Conservation (phyloP, 83 land plant genomes). For the Picea mariana region DNA sequence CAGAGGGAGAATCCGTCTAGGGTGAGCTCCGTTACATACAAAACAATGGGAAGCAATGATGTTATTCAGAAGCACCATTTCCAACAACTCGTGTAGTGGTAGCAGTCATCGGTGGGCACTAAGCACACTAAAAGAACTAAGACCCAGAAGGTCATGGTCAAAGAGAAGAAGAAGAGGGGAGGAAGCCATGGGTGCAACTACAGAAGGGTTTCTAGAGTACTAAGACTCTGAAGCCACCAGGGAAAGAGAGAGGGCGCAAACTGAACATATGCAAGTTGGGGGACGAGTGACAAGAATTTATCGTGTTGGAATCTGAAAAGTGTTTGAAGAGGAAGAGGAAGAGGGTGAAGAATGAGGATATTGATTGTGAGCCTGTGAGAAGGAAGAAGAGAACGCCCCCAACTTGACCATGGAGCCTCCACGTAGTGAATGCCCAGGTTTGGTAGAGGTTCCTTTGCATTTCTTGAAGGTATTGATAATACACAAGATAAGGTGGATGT, state of each 20-base stretch:
- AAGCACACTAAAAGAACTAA: not conserved
- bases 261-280: not conserved
- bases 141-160: too few relatives aligned
- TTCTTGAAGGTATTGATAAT: too few relatives aligned
- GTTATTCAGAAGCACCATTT: slow-evolving; percentile 16
- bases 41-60: slow-evolving; percentile 18
- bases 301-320: not conserved
- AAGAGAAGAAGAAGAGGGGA: not conserved
- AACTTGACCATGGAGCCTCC: too few relatives aligned
- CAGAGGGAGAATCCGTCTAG: too few relatives aligned
- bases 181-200: not conserved
- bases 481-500: too few relatives aligned
- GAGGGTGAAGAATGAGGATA: too few relatives aligned
- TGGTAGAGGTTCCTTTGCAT: too few relatives aligned
- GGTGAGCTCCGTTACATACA: too few relatives aligned
- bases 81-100: not conserved
- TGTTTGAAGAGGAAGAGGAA: not conserved
- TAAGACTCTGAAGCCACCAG: not conserved
- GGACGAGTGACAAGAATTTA: not conserved
- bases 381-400: too few relatives aligned
- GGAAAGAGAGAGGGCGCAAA: not conserved
- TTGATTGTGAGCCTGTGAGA: too few relatives aligned
- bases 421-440: too few relatives aligned
- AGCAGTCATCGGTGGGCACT: too few relatives aligned
- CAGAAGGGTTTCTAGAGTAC: not conserved